phyloP scores from a whole-genome alignment of 1,139 yeast genomes.

The Blastobotrys raffinosifermentans region DNA sequence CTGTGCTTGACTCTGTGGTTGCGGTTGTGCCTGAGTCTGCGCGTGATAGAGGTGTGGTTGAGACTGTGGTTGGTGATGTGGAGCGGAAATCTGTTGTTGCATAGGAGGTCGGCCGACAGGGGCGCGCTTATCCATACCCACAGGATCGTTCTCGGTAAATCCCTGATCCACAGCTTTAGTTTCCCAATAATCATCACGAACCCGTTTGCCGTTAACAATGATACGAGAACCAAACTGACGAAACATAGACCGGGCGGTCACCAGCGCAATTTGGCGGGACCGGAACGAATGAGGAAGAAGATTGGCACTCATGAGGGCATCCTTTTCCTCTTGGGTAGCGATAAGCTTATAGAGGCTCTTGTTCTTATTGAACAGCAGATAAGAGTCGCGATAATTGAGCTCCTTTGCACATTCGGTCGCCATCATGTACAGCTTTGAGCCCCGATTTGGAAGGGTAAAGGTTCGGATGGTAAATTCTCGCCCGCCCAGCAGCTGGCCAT shows the following conservation, averaged over 20 bases:
- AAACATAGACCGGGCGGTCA: conserved; percentile 59
- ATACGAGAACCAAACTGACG: conserved; percentile 69
- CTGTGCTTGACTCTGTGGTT: conserved; percentile 8
- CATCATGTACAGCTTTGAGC: conserved; percentile 51
- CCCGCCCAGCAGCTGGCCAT: conserved; percentile 54
- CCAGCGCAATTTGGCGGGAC: conserved; percentile 58
- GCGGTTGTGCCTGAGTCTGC: conserved; percentile 10
- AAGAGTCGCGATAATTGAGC: conserved; percentile 60
- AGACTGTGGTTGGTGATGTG: conserved; percentile 7
- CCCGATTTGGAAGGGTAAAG: conserved; percentile 49
- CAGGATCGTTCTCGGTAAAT: conserved; percentile 42
- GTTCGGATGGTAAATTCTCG: conserved; percentile 52
- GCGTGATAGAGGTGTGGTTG: conserved; percentile 7
- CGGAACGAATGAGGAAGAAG: conserved; percentile 58
- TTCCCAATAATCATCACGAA: conserved; percentile 79
- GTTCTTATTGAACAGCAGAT: conserved; percentile 57
- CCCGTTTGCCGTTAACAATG: conserved; percentile 56
- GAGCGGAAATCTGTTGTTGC: conserved; percentile 10
- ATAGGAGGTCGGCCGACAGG: conserved; percentile 18
- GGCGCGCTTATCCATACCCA: conserved; percentile 29
- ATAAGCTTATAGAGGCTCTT: conserved; percentile 50
- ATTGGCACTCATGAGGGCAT: conserved; percentile 49
- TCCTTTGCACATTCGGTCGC: conserved; percentile 67
- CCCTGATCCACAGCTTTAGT: conserved; percentile 56
- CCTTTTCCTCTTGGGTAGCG: conserved; percentile 55